phyloP scores from a whole-genome alignment of 805 yeast species.

The Hanseniaspora occidentalis region DNA sequence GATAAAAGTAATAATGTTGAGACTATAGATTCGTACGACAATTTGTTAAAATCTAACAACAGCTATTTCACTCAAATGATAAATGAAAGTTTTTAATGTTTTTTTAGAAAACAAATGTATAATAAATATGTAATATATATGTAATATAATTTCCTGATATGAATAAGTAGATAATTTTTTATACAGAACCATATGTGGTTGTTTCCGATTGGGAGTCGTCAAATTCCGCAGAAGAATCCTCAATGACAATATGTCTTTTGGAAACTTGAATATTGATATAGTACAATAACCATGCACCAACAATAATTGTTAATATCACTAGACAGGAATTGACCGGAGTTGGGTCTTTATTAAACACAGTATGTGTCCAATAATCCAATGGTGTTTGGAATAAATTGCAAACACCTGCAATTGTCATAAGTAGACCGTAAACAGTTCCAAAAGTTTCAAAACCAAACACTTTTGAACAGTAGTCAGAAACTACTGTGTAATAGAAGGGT shows the following conservation, averaged over 20 bases:
- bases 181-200: slow-evolving; percentile 5
- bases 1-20: too few relatives aligned
- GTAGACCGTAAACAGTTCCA: slow-evolving; percentile 82
- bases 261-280: slow-evolving; percentile 2
- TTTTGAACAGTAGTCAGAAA: slow-evolving; percentile 83
- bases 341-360: slow-evolving; percentile 59
- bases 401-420: slow-evolving; percentile 74
- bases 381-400: slow-evolving; percentile 60
- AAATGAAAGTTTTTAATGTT: not conserved
- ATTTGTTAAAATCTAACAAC: too few relatives aligned
- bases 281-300: slow-evolving; percentile 3
- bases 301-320: slow-evolving; percentile 38
- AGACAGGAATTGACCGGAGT: slow-evolving; percentile 57
- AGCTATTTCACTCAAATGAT: slow-evolving; percentile 4
- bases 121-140: not conserved
- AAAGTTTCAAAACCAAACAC: slow-evolving; percentile 88
- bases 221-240: not conserved
- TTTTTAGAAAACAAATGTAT: not conserved
- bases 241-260: not conserved
- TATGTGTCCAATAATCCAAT: slow-evolving; percentile 62
- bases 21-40: too few relatives aligned
- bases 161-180: not conserved
- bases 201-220: not conserved
- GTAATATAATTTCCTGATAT: not conserved
- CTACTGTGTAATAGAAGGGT: slow-evolving; percentile 87